phyloP scores from a whole-genome alignment of 768 basidiomycete genomes.

The Auricularia cornea region DNA sequence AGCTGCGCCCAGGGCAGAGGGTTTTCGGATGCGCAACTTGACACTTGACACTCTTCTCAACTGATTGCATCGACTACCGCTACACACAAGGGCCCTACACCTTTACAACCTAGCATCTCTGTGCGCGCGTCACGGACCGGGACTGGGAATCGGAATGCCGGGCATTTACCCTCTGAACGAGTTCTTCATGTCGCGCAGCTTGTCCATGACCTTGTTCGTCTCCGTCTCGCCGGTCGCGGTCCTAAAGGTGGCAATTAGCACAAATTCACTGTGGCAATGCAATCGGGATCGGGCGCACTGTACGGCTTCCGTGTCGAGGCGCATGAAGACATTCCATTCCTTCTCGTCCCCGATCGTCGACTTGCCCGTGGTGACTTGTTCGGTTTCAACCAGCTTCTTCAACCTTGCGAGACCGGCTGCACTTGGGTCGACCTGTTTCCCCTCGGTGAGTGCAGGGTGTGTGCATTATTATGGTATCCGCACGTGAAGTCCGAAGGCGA shows the following conservation, averaged over 20 bases:
- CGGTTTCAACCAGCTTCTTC: constrained; percentile 44
- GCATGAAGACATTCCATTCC: constrained; percentile 93
- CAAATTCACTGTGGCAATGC: no score
- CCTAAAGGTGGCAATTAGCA: constrained; percentile 36
- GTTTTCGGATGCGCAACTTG: neutral
- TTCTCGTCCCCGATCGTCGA: constrained; percentile 92
- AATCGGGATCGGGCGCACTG: no score
- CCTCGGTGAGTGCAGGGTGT: neutral
- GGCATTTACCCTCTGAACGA: constrained; percentile 53
- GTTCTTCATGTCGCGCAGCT: constrained; percentile 79
- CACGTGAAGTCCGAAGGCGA: constrained; percentile 55
- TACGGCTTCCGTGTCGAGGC: constrained; percentile 53
- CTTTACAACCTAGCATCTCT: neutral
- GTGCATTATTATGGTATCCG: neutral
- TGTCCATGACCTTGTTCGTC: constrained; percentile 58
- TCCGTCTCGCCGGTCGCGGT: constrained; percentile 39
- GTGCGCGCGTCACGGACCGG: neutral
- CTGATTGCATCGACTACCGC: neutral
- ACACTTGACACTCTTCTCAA: constrained; percentile 2
- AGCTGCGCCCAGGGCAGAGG: neutral
- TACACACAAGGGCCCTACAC: neutral
- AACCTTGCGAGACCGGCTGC: constrained; percentile 57
- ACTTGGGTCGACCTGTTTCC: constrained; percentile 42
- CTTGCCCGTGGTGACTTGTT: constrained; percentile 64
- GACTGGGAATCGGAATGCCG: neutral